Evolutionary conservation across 2,329 filamentous ascomycete species (phyloP).

Genomic region (Coleophoma cylindrospora): DNA sequence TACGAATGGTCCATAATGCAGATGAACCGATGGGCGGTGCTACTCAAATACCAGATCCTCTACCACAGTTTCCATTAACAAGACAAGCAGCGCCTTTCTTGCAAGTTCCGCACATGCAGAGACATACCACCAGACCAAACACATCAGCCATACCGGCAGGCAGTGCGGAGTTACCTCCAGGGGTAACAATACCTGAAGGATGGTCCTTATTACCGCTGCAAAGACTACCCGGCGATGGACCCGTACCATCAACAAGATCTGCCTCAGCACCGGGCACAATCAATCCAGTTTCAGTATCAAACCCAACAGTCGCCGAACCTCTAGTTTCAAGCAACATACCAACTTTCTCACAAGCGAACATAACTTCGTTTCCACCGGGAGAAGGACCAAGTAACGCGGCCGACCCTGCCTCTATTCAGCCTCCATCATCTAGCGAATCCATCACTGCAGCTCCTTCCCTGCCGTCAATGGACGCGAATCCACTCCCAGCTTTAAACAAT

Average conservation of each 20-base stretch:
- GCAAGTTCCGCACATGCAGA: constrained; percentile 23
- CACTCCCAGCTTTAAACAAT: no score
- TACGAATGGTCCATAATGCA: constrained; percentile 39
- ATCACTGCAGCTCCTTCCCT: no score
- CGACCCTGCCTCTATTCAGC: no score
- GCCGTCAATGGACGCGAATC: no score
- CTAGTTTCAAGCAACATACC: constrained; percentile 16
- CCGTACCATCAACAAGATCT: constrained; percentile 10
- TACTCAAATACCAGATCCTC: constrained; percentile 20
- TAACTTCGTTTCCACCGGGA: no score
- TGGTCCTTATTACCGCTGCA: constrained; percentile 62
- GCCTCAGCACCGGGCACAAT: constrained; percentile 14
- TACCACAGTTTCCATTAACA: not conserved
- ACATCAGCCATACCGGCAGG: constrained; percentile 51
- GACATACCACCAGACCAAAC: constrained; percentile 41
- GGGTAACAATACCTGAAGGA: constrained; percentile 58
- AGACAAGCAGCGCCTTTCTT: not conserved
- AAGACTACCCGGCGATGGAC: constrained; percentile 25
- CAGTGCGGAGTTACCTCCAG: constrained; percentile 56
- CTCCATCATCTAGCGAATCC: no score
- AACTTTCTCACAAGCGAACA: no score
- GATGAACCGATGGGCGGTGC: constrained; percentile 11
- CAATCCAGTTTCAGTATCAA: constrained; percentile 18
- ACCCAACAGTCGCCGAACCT: not conserved
- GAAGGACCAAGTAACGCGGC: no score